Base-by-base conservation (phyloP, 2,329 filamentous ascomycete genomes). In the Fusarium sublunatum region DNA sequence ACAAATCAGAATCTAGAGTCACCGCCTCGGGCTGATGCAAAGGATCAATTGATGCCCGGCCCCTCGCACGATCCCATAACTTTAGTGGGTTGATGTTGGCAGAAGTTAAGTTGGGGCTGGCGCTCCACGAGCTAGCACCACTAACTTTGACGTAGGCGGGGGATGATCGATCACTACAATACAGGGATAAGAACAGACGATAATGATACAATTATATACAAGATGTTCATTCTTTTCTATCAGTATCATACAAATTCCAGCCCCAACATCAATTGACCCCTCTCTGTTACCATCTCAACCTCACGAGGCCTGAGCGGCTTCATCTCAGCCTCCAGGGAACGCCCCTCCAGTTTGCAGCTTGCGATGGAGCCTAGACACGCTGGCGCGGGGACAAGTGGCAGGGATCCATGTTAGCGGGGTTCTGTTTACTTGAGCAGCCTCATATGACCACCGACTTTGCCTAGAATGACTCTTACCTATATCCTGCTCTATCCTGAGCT, bases 21-120 rank as follows among this genome's bases (percentile, higher is more conserved):
- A 68, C 65, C 52, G 48, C 59, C 32, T 53, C 50, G 42, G 44
- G 42, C 46, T 56, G 47, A 43, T 46, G 50, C 38, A 36, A 53
- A 24, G 41, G 35, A 13, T 34, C 31, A 34, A 19, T 34, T 34
- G 31, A 34, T 34, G 31, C 13, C 31, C 31, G 31, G 31, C 31
- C 10, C 31, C 31, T 34, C 31, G 31, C 31, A 34, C 31, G 31
- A 34, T 34, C 31, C 31, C 5, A 34, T 34, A 2, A 19, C 19
- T 19, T 19, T 19, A 41, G 64, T 60, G 61, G 61, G 64, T 65
- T 68, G 53, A 53, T 57, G 46, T 34, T 34, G 31, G 29, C 29
- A 31, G 45, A 42, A 41, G 43, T 53, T 40, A 22, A 36, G 29
- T 31, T 34, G 31, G 31, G 31, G 31, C 31, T 31, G 13, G 31